A percentile compares a stretch with the other conserved stretches of the same genome.
phyloP scores from a whole-genome alignment of 305 asterid species.

The Striga hermonthica region DNA sequence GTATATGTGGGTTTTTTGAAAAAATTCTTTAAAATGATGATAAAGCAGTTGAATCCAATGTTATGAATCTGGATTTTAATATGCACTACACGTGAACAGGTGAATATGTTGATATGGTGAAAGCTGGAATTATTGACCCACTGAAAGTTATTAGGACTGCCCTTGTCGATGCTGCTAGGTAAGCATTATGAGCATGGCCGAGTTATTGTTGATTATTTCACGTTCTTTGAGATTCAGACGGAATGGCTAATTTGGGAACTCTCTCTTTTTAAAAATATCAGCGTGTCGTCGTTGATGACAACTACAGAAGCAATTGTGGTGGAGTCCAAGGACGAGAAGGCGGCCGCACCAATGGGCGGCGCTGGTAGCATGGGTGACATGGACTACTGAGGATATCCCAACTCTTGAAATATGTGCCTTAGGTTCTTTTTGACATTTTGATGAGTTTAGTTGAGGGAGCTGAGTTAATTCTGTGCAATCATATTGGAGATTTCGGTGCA shows the following conservation, averaged over 20 bases:
- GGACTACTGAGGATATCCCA: constrained; percentile 53
- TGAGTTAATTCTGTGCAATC: constrained; percentile 29
- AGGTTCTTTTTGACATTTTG: constrained; percentile 27
- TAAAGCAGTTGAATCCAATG: neutral
- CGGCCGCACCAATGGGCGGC: constrained; percentile 59
- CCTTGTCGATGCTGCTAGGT: constrained; percentile 89
- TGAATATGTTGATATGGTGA: constrained; percentile 81
- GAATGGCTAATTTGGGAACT: neutral
- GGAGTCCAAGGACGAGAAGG: constrained; percentile 62
- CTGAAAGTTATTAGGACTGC: constrained; percentile 86
- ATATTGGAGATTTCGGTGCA: neutral
- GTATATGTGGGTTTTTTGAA: neutral
- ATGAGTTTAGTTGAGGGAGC: constrained; percentile 27
- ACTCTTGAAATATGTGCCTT: neutral
- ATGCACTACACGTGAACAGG: constrained; percentile 37
- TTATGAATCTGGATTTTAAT: neutral
- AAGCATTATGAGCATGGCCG: constrained; percentile 9
- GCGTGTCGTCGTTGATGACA: constrained; percentile 78
- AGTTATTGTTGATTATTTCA: no score
- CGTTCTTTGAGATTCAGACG: neutral
- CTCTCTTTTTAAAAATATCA: constrained; percentile 26
- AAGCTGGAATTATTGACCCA: constrained; percentile 79
- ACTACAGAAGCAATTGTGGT: constrained; percentile 87
- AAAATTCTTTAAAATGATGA: neutral
- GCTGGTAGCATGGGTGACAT: no score